phyloP scores from a whole-genome alignment of 106 monocot genomes.

The Dendrobium catenatum region DNA sequence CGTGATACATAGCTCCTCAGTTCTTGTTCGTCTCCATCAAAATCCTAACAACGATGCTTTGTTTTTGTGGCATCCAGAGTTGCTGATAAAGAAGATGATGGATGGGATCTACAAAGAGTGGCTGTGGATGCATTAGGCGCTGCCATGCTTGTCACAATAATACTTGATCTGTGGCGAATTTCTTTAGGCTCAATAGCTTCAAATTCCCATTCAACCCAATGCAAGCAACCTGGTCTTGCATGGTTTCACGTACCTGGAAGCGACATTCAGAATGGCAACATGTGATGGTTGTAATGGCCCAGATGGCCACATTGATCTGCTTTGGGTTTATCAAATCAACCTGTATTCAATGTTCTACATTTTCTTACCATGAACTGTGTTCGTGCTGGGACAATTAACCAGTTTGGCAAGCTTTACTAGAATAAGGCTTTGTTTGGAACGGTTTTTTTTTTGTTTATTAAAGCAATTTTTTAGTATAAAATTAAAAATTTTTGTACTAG shows the following conservation, averaged over 20 bases:
- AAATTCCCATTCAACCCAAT: slow-evolving; percentile 30
- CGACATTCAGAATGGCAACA: slow-evolving; percentile 15
- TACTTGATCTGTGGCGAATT: slow-evolving; percentile 93
- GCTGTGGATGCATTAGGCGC: slow-evolving; percentile 88
- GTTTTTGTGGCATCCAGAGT: slow-evolving; percentile 32
- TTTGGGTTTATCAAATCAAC: too few relatives aligned
- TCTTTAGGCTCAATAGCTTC: slow-evolving; percentile 80
- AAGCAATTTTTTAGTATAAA: too few relatives aligned
- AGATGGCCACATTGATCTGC: too few relatives aligned
- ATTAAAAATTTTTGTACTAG: too few relatives aligned
- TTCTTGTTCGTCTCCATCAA: too few relatives aligned
- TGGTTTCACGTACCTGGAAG: slow-evolving; percentile 43
- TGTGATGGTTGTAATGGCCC: neutral
- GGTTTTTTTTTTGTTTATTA: too few relatives aligned
- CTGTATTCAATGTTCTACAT: too few relatives aligned
- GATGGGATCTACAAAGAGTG: slow-evolving; percentile 67
- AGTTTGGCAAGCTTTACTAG: too few relatives aligned
- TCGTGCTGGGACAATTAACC: too few relatives aligned
- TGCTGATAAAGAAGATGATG: slow-evolving; percentile 52
- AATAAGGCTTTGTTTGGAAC: too few relatives aligned
- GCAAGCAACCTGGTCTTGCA: slow-evolving; percentile 56
- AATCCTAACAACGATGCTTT: too few relatives aligned
- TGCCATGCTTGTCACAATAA: slow-evolving; percentile 94
- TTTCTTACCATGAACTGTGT: too few relatives aligned
- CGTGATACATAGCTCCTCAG: neutral